Conservation (phyloP, 306 rosid genomes). For the Spatholobus suberectus region DNA sequence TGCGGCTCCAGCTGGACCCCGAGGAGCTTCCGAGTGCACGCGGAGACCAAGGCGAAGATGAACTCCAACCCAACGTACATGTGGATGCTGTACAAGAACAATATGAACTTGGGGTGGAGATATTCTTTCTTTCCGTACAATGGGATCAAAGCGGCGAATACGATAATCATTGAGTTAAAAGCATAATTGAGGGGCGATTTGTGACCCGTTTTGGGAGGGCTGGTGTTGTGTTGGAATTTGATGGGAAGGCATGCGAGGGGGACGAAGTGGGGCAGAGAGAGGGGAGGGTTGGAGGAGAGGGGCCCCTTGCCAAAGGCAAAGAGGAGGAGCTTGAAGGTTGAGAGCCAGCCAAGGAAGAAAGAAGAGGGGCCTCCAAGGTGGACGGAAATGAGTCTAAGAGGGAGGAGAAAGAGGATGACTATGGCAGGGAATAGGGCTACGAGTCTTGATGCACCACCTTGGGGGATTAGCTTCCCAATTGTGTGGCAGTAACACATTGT, state of each 20-base stretch:
- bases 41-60: neutral
- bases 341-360: conserved; percentile 49
- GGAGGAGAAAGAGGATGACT: conserved; percentile 41
- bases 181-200: neutral
- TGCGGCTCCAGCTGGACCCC: conserved; percentile 38
- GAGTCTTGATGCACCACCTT: conserved; percentile 27
- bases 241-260: conserved; percentile 45
- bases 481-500: conserved; percentile 43
- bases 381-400: conserved; percentile 40
- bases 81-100: conserved; percentile 38
- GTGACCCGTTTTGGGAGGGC: neutral
- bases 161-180: neutral
- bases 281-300: conserved; percentile 42
- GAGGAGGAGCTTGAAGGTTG: conserved; percentile 54
- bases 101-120: conserved; percentile 34
- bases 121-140: neutral
- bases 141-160: conserved; percentile 15
- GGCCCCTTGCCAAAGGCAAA: conserved; percentile 49
- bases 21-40: neutral
- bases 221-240: conserved; percentile 30
- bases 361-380: conserved; percentile 47
- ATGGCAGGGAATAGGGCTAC: conserved; percentile 38
- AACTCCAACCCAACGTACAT: conserved; percentile 49
- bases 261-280: conserved; percentile 40
- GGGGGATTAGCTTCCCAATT: conserved; percentile 29